A percentile compares a stretch with the other conserved stretches of the same genome.
These are phyloP conservation scores for Neocallimastix lanati DNA, from an alignment of 192 early-diverging fungal genomes.

Conservation along the genomic window DNA sequence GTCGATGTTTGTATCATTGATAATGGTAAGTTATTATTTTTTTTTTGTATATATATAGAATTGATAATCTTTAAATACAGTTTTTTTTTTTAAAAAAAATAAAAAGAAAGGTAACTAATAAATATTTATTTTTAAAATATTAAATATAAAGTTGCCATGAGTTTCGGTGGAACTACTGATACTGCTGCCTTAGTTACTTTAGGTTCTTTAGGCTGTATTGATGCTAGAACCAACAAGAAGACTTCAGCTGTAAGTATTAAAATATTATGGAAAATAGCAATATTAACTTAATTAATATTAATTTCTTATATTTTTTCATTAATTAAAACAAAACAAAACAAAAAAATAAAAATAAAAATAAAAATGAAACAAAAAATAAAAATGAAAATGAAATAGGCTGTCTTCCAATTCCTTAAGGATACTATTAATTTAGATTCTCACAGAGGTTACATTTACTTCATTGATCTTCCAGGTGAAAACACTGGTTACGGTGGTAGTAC, in stretches of 20 bases:
- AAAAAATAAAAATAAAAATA: too few species aligned
- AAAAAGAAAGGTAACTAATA: not conserved
- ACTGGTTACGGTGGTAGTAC: not conserved
- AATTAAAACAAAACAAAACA: too few species aligned
- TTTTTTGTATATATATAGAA: not conserved
- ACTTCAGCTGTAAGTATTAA: not conserved
- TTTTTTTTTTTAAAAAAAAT: not conserved
- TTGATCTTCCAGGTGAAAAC: not conserved
- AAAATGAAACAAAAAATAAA: too few species aligned
- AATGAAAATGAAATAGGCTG: not conserved
- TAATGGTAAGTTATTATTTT: not conserved
- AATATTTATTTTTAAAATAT: not conserved
- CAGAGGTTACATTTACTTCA: not conserved
- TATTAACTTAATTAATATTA: too few species aligned
- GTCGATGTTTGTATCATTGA: not conserved
- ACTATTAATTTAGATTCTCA: not conserved
- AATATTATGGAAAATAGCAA: too few species aligned
- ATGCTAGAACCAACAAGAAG: not conserved
- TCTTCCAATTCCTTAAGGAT: not conserved
- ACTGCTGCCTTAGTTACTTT: not conserved
- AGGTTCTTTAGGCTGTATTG: not conserved
- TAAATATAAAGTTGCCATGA: not conserved
- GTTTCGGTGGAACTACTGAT: not conserved
- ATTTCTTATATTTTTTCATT: too few species aligned
- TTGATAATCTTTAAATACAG: too few species aligned